These are phyloP conservation scores for Kodamaea neixiangensis DNA, from an alignment of 805 yeast species.

Conservation along the genomic window DNA sequence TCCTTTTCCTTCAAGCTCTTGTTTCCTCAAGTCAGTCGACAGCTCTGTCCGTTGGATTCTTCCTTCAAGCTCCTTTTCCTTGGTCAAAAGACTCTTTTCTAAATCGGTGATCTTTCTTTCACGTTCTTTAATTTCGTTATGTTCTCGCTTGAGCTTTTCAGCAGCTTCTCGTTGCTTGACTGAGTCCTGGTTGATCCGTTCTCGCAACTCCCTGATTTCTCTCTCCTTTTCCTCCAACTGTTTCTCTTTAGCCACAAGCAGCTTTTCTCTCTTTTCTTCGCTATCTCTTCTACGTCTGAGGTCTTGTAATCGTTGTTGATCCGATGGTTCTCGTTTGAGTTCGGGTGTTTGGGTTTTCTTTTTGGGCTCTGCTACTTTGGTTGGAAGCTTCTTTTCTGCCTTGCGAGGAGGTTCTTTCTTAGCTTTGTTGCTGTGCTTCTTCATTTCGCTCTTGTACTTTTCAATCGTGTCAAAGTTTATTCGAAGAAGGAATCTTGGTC, in stretches of 20 bases:
- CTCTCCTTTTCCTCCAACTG: constrained; percentile 10
- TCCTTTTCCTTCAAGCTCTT: constrained; percentile 8
- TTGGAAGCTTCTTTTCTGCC: constrained; percentile 4
- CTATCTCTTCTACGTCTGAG: background rate
- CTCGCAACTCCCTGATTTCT: constrained; percentile 6
- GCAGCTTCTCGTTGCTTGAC: constrained; percentile 2
- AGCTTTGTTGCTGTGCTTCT: constrained; percentile 6
- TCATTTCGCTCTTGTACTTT: constrained; percentile 15
- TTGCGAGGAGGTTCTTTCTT: background rate
- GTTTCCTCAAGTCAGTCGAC: background rate
- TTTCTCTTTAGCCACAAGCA: constrained; percentile 6
- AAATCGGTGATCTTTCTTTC: constrained; percentile 11
- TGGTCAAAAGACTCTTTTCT: constrained; percentile 7
- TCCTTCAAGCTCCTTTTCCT: constrained; percentile 10
- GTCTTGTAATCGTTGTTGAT: background rate
- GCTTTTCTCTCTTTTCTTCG: constrained; percentile 4
- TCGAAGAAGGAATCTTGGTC: constrained; percentile 28
- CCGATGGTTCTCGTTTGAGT: constrained; percentile 5
- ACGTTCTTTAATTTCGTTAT: constrained; percentile 7
- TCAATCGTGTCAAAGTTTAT: constrained; percentile 22
- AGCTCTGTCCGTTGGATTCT: background rate
- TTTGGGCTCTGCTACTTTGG: constrained; percentile 10
- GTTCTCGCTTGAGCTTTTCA: constrained; percentile 5
- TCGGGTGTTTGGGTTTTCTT: constrained; percentile 6
- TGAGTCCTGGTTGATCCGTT: background rate